A percentile compares a stretch with the other conserved stretches of the same genome.
phyloP scores from a whole-genome alignment of 129 eudicot species.

The Flaveria ramosissima region DNA sequence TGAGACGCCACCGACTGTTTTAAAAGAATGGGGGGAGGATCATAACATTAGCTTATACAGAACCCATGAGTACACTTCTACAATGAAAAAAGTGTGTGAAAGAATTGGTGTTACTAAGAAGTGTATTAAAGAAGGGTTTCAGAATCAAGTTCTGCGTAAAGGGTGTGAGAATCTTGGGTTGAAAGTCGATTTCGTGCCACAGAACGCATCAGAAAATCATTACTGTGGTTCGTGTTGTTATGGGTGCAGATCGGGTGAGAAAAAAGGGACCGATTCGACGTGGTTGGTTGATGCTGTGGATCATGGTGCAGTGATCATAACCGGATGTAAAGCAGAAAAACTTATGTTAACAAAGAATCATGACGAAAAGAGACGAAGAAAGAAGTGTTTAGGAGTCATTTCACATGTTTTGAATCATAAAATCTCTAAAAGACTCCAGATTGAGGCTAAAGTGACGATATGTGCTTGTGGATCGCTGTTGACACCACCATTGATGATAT shows the following conservation, averaged over 20 bases:
- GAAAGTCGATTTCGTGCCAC: constrained; percentile 53
- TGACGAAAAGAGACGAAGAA: constrained; percentile 30
- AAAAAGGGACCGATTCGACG: constrained; percentile 78
- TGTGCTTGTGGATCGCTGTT: constrained; percentile 80
- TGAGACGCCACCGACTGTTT: constrained; percentile 57
- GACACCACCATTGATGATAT: constrained; percentile 77
- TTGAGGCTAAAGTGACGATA: constrained; percentile 74
- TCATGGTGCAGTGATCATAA: constrained; percentile 71
- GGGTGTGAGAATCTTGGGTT: constrained; percentile 87
- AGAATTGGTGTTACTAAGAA: constrained; percentile 72
- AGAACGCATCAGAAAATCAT: constrained; percentile 69
- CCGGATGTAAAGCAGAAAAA: constrained; percentile 76
- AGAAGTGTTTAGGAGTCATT: constrained; percentile 67
- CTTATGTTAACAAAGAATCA: constrained; percentile 42
- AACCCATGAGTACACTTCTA: constrained; percentile 45
- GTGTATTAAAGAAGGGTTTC: constrained; percentile 71
- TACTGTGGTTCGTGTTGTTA: constrained; percentile 82
- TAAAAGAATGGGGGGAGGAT: constrained; percentile 70
- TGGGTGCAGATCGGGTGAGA: constrained; percentile 76
- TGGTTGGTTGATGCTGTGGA: constrained; percentile 95
- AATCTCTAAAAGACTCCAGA: constrained; percentile 45
- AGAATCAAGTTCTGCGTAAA: constrained; percentile 76
- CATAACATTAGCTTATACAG: constrained; percentile 46
- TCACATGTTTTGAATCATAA: constrained; percentile 42
- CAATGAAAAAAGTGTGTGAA: constrained; percentile 61